Base-by-base conservation (phyloP, 345 rosid species). In the Gossypium raimondii region DNA sequence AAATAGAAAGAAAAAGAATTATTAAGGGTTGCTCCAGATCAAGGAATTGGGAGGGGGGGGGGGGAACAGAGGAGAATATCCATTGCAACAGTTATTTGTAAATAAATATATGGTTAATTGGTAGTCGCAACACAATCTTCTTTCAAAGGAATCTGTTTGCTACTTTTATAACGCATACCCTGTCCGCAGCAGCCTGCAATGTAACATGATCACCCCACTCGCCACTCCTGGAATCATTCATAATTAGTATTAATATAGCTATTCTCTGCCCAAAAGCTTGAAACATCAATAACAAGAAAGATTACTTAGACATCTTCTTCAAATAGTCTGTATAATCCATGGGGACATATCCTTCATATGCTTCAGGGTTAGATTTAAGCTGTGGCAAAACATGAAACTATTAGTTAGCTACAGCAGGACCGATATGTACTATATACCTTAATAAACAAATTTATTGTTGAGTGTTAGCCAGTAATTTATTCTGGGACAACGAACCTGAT, bases 141-240 rank as follows among this genome's bases (percentile, higher is more conserved):
- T 65, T 68, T 18, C 63, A 63, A 52, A 13, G 50, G 17, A 11
- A 44, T 13, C 17, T 55, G 11, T 17, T 73, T 57, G 27, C 27
- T 27, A 16, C n/a, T 11, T 13, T 13, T 14, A 47, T 47, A 29
- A 70, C 14, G 2, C 81, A 68, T 88, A 91, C 97, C 83, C 62
- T 73, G 82, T 91, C 97, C 20, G 92, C 92, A 71, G 93, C 92
- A 41, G 97, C 93, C 73, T 91, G 93, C 81, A 91, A 81, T 20
- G 97, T 91, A 67, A 87, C 90, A 77, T 87, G 90, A 78, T 87
- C 90, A 67, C 90, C 90, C 90, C 90, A 87, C 73, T 87, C 92
- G 25, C 97, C 93, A 52, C 85, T 82, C 87, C 97, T 89, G 86
- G 56, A 66, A 68, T 58, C 78, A 79, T 51, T 61, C 38, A 76